Evolutionary conservation across 352 stramenopile species (phyloP), one percentile per base, ranked within the genome.

Genomic region (Peronospora destructor): DNA sequence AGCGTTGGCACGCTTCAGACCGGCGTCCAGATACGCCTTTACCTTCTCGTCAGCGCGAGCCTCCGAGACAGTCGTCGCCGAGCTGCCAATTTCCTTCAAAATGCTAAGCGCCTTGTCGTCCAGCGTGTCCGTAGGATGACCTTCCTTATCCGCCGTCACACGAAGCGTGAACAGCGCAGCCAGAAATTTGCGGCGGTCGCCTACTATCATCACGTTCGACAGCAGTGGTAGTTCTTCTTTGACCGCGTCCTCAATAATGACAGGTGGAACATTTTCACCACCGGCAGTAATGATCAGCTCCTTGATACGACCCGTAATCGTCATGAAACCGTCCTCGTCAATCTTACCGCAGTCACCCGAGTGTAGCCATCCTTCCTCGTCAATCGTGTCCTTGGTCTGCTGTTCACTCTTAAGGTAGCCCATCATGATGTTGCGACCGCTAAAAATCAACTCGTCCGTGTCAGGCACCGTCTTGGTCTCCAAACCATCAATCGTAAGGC

Each of bases 241-340:
- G 23, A 98, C 60, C 16, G 73, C 76, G 57, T 97, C 81, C 49
- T 97, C 91, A 54, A 97, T 88, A 32, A 94, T 69, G 5, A 96
- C 85, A 38, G 94, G 94, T 14, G 94, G 74, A 11, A 98, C 82
- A 69, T 98, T 98, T 61, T 98, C 94, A 26, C 94, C 94, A 59
- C 94, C 94, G n/a, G 94, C 92, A 33, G 91, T 97, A 53, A 96
- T 88, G 46, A 98, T 94, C 14, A 98, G 59, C 65, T 98, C 94
- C 67, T 98, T 98, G 71, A 98, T 97, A 49, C 94, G 88, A 14
- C 94, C 94, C 12, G 94, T 98, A 50, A 98, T 97, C 36, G 63
- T 75, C 73, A 97, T 84, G 63, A 98, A 97, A n/a, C 91, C 86
- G 32, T 91, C 68, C 21, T 86, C 71, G 49, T 96, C 91, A 14